Evolutionary conservation across 1,139 yeast genomes (phyloP).

Genomic region (Debaryomyces psychrophilus): DNA sequence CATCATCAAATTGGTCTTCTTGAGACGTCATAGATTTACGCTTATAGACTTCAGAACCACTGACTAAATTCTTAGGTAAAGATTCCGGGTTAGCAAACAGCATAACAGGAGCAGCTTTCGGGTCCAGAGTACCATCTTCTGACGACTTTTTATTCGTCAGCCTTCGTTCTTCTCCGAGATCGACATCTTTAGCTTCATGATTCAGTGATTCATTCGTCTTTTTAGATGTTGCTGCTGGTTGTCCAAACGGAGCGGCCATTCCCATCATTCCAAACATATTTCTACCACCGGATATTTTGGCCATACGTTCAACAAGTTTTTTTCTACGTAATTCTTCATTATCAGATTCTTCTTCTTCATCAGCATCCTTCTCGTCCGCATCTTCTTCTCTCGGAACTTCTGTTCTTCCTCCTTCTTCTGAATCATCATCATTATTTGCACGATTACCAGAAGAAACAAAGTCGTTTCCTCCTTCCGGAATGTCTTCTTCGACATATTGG

Average conservation of each 20-base stretch:
- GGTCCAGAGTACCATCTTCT: constrained; percentile 16
- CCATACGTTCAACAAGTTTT: constrained; percentile 91
- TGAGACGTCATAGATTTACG: constrained; percentile 4
- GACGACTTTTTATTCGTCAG: constrained; percentile 17
- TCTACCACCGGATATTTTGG: constrained; percentile 89
- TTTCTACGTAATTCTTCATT: constrained; percentile 81
- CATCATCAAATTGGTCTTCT: constrained; percentile 11
- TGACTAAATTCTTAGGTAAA: constrained; percentile 17
- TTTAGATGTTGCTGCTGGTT: constrained; percentile 24
- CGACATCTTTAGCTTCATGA: constrained; percentile 14
- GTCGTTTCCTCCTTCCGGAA: constrained; percentile 19
- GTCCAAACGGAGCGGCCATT: constrained; percentile 46
- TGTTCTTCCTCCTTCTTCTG: constrained; percentile 17
- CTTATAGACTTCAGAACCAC: not conserved
- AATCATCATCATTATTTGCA: constrained; percentile 6
- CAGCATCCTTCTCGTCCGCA: constrained; percentile 27
- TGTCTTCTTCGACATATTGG: not conserved
- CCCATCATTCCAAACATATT: constrained; percentile 87
- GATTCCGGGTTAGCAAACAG: constrained; percentile 46
- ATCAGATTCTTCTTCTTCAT: constrained; percentile 47
- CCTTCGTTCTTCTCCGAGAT: constrained; percentile 12
- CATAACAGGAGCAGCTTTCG: constrained; percentile 52
- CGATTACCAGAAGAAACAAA: constrained; percentile 7
- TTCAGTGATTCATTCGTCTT: constrained; percentile 13
- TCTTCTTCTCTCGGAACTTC: constrained; percentile 17